Base-by-base conservation (phyloP, 2,329 filamentous ascomycete species). In the Pseudocercospora ulei region DNA sequence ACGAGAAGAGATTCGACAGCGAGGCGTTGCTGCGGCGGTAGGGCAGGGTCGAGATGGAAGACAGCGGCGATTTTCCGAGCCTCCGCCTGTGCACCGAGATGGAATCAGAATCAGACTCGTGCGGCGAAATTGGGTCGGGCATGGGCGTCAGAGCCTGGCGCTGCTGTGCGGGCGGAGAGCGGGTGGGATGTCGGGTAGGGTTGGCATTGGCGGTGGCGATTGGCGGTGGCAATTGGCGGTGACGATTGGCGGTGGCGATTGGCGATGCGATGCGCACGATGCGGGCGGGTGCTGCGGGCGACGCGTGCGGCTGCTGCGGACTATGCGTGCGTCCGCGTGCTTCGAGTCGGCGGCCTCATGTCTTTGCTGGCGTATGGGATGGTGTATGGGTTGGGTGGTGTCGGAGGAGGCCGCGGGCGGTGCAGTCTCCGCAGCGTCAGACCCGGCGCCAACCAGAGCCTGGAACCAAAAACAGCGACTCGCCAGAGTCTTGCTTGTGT, bases 21-120 rank as follows among this genome's bases (percentile, higher is more conserved):
- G 69, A 71, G 19, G 67, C 63, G 47, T 69, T 71, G 12, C 67
- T 69, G 16, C 67, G 62, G 29, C 71, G 66, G 51, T 70, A 73
- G 13, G 73, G 71, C 9, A 76, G 62, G 12, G 67, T 62, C 5
- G 47, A 50, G 23, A 80, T 67, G 68, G 64, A 82, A 71, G 51
- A 78, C 61, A 59, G 77, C 67, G 56, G 80, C 38, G 65, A 66
- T 35, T 56, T 64, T 46, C 69, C 65, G 9, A 65, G 60, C 37
- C 63, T 65, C 58, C 78, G 66, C 64, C 78, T 82, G 48, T 76
- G 71, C 42, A 76, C 61, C 40, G 63, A 60, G 57, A 72, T 65
- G 42, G 78, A 73, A 52, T 78, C 77, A 57, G 76, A 66, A 56
- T 81, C 78, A 61, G 81, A 72, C 55, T 78, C 73, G 62, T 78